Evolutionary conservation across 768 basidiomycete genomes (phyloP).

Genomic region (Termitomyces titanicus): DNA sequence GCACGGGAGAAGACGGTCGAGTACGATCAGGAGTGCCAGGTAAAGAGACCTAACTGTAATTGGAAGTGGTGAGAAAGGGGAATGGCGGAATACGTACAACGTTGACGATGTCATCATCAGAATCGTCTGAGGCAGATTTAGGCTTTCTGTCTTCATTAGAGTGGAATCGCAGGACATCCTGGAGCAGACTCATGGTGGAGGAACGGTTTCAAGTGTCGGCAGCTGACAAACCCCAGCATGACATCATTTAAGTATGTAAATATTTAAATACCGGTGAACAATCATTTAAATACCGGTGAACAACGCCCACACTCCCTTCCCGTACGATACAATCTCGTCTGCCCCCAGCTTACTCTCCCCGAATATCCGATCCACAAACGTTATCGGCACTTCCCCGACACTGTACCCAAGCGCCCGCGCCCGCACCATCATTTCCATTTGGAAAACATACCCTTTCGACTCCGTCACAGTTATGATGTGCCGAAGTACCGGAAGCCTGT

Average conservation of each 20-base stretch:
- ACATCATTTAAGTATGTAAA: slow-evolving; percentile 17
- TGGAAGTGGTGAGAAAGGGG: slow-evolving; percentile 9
- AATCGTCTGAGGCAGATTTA: slow-evolving; percentile 41
- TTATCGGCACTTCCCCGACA: slow-evolving; percentile 90
- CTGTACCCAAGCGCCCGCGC: slow-evolving; percentile 80
- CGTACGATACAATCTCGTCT: slow-evolving; percentile 84
- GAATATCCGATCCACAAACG: slow-evolving; percentile 91
- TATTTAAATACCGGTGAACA: slow-evolving; percentile 75
- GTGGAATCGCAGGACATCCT: slow-evolving; percentile 59
- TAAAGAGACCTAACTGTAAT: slow-evolving; percentile 48
- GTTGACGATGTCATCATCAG: slow-evolving; percentile 67
- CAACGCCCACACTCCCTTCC: slow-evolving; percentile 78
- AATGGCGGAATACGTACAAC: slow-evolving; percentile 46
- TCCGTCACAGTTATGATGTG: slow-evolving; percentile 83
- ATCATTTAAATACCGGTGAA: slow-evolving; percentile 72
- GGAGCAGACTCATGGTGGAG: slow-evolving; percentile 57
- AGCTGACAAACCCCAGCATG: slow-evolving; percentile 28
- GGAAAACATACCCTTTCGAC: slow-evolving; percentile 92
- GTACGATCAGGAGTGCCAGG: slow-evolving; percentile 69
- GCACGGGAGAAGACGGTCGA: slow-evolving; percentile 53
- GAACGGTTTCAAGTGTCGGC: neutral
- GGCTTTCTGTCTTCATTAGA: slow-evolving; percentile 34
- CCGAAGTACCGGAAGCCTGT: slow-evolving; percentile 69
- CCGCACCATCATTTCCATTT: slow-evolving; percentile 98
- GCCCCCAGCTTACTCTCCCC: slow-evolving; percentile 92